A percentile compares a stretch with the other conserved stretches of the same genome.
These are phyloP conservation scores for Colletotrichum costaricense DNA, from an alignment of 2,329 filamentous ascomycete genomes.

Conservation along the genomic window DNA sequence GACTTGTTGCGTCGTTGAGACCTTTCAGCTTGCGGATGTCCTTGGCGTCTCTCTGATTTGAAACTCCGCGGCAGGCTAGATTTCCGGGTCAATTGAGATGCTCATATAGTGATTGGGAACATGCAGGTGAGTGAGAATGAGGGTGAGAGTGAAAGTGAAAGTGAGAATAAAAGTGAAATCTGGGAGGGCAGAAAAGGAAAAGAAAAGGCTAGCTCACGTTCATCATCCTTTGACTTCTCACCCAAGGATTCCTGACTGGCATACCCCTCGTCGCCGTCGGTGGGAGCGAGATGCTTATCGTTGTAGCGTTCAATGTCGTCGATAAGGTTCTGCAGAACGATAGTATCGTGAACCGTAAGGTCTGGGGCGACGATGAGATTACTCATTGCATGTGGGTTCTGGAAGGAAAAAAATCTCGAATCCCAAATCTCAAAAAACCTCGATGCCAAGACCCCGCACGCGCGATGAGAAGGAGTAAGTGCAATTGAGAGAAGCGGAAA, in stretches of 20 bases:
- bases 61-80: conserved; percentile 4
- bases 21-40: conserved; percentile 50
- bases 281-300: neutral
- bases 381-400: neutral
- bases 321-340: conserved; percentile 14
- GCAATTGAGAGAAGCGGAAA: neutral
- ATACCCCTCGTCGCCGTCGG: conserved; percentile 11
- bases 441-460: neutral
- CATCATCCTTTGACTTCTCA: conserved; percentile 3
- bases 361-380: conserved; percentile 5
- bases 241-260: conserved; percentile 6
- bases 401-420: neutral
- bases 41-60: conserved; percentile 6
- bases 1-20: conserved; percentile 53
- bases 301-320: conserved; percentile 14
- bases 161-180: neutral
- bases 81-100: neutral
- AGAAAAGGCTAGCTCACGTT: neutral
- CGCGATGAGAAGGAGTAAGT: neutral
- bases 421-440: neutral
- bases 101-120: neutral
- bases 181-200: neutral
- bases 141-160: neutral
- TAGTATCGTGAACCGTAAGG: conserved; percentile 10
- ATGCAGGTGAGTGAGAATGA: neutral